These are phyloP conservation scores for Knoxia roxburghii DNA, from an alignment of 257 asterid species.

Conservation along the genomic window DNA sequence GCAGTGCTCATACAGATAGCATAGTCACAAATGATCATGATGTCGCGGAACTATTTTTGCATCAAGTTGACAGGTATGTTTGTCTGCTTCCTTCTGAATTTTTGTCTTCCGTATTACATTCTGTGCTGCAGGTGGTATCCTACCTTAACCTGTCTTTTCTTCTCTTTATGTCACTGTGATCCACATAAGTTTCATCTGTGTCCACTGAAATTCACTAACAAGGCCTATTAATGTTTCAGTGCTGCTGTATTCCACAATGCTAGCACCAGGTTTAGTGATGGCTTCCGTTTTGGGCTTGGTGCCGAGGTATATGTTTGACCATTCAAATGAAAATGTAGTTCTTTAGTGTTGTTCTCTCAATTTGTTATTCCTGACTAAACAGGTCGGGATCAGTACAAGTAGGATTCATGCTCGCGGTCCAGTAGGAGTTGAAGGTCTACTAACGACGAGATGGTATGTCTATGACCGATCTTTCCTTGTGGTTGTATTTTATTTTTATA, in stretches of 20 bases:
- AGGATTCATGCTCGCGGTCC: slow-evolving; percentile 99
- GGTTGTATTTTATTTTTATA: background rate
- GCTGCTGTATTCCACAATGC: slow-evolving; percentile 97
- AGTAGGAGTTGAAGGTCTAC: slow-evolving; percentile 93
- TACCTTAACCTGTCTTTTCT: background rate
- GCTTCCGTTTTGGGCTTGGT: slow-evolving; percentile 93
- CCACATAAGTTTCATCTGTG: background rate
- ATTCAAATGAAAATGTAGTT: background rate
- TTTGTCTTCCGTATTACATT: background rate
- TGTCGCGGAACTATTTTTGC: slow-evolving; percentile 64
- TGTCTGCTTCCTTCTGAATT: background rate
- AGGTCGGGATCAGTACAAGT: slow-evolving; percentile 97
- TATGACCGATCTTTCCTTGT: slow-evolving; percentile 6
- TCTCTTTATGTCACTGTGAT: slow-evolving; percentile 1
- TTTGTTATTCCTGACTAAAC: slow-evolving; percentile 16
- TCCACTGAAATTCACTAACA: slow-evolving; percentile 4
- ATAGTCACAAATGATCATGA: slow-evolving; percentile 70
- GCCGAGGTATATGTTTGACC: slow-evolving; percentile 68
- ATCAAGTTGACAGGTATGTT: slow-evolving; percentile 61
- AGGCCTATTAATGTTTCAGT: slow-evolving; percentile 31
- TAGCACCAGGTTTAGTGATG: slow-evolving; percentile 87
- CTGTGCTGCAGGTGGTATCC: background rate
- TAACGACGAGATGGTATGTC: slow-evolving; percentile 80
- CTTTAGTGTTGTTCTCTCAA: slow-evolving; percentile 1
- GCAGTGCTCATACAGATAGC: slow-evolving; percentile 91